These are phyloP conservation scores for Sclerotinia subarctica DNA, from an alignment of 2,329 filamentous ascomycete genomes.

Conservation along the genomic window DNA sequence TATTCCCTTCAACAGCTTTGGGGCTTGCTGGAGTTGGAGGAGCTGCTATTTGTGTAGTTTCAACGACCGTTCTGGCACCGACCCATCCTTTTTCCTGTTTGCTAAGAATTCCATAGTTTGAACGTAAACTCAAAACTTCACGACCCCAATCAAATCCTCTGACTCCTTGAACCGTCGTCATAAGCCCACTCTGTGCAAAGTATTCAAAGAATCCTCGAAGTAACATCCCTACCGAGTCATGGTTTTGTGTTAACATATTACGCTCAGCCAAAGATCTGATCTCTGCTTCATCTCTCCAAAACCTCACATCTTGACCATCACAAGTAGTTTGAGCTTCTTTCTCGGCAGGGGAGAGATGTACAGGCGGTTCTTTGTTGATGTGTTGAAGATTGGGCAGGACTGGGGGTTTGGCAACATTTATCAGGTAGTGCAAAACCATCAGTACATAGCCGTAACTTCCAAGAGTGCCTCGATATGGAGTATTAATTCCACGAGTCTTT, in stretches of 20 bases:
- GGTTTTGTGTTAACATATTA: constrained; percentile 64
- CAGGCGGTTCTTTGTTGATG: constrained; percentile 47
- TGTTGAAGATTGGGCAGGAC: constrained; percentile 81
- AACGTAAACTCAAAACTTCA: constrained; percentile 76
- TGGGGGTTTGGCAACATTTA: constrained; percentile 76
- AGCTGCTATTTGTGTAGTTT: constrained; percentile 44
- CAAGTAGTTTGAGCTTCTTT: constrained; percentile 44
- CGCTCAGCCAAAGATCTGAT: constrained; percentile 59
- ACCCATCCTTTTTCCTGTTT: constrained; percentile 85
- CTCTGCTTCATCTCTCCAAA: constrained; percentile 72
- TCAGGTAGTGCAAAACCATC: constrained; percentile 87
- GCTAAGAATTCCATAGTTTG: constrained; percentile 62
- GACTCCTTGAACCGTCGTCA: constrained; percentile 47
- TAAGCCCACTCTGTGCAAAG: constrained; percentile 61
- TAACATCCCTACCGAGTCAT: constrained; percentile 65
- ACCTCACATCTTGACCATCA: constrained; percentile 68
- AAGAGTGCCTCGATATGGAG: constrained; percentile 78
- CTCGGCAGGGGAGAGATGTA: constrained; percentile 44
- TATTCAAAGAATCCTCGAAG: constrained; percentile 87
- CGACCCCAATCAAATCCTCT: constrained; percentile 76
- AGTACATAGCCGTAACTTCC: constrained; percentile 89
- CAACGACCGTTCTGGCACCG: constrained; percentile 68
- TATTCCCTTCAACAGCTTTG: not conserved
- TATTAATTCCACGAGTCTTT: constrained; percentile 80
- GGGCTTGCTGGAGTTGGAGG: constrained; percentile 23